Evolutionary conservation across 805 yeast species (phyloP).

Genomic region (Spathaspora hagerdaliae): DNA sequence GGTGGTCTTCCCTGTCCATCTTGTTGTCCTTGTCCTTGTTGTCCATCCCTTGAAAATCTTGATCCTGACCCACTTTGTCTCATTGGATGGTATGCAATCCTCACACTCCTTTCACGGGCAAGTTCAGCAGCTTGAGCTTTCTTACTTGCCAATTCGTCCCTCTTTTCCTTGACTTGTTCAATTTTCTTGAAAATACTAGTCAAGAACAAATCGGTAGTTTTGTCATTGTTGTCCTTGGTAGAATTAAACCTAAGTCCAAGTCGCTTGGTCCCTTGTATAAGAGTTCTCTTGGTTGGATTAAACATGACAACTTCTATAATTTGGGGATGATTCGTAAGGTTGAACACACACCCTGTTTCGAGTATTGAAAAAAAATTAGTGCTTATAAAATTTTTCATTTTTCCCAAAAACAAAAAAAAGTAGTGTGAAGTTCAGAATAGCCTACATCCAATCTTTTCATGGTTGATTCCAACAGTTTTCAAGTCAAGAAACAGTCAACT

Average conservation of each 20-base stretch:
- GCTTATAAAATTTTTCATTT: no score
- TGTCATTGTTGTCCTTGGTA: conserved; percentile 3
- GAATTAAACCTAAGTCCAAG: conserved; percentile 8
- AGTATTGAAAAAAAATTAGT: no score
- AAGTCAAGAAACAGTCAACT: neutral
- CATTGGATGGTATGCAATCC: neutral
- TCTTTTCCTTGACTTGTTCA: conserved; percentile 23
- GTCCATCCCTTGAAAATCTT: neutral
- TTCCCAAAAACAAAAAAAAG: no score
- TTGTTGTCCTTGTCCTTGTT: neutral
- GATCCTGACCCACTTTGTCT: neutral
- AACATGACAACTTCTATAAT: conserved; percentile 2
- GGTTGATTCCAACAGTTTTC: neutral
- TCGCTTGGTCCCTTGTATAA: neutral
- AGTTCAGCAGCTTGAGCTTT: neutral
- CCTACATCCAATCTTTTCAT: neutral
- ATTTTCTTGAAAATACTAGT: conserved; percentile 35
- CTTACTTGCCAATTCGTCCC: neutral
- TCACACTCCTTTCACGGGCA: neutral
- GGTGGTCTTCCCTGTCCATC: neutral
- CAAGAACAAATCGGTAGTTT: conserved; percentile 15
- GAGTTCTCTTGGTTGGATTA: conserved; percentile 1
- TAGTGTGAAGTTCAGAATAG: neutral
- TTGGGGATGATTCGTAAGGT: no score
- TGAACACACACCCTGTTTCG: no score